Conservation (phyloP, 2,329 filamentous ascomycete species). For the Sclerotinia trifoliorum region DNA sequence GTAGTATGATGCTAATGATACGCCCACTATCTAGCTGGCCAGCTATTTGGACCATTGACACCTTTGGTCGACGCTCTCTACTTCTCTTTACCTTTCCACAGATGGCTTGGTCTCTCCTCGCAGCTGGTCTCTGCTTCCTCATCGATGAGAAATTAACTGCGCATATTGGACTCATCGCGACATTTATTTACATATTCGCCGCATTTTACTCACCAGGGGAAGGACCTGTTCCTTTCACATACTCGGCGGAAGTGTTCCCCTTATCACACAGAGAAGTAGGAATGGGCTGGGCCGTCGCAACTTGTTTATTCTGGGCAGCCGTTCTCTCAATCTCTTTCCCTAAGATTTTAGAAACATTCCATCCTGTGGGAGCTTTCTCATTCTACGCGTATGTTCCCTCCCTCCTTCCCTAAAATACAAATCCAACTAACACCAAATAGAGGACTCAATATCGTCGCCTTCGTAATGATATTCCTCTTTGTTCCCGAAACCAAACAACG, state of each 20-base stretch:
- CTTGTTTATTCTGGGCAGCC: constrained; percentile 57
- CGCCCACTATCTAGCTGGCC: constrained; percentile 61
- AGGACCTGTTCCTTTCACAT: constrained; percentile 60
- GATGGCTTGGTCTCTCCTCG: constrained; percentile 63
- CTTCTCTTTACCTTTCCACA: constrained; percentile 65
- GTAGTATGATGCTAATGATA: constrained; percentile 40
- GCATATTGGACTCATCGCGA: constrained; percentile 53
- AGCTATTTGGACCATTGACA: constrained; percentile 61
- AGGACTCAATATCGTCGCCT: constrained; percentile 53
- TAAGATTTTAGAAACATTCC: constrained; percentile 29
- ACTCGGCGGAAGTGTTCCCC: constrained; percentile 62
- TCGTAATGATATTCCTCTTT: constrained; percentile 55
- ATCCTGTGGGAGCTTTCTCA: constrained; percentile 47
- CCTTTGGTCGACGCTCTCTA: constrained; percentile 59
- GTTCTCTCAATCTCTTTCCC: constrained; percentile 57
- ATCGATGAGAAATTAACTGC: constrained; percentile 43
- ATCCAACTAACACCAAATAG: not conserved
- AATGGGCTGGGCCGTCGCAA: constrained; percentile 61
- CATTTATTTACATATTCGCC: constrained; percentile 64
- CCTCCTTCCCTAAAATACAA: not conserved
- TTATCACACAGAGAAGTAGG: constrained; percentile 62
- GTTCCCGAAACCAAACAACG: constrained; percentile 57
- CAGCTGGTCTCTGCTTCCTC: constrained; percentile 57
- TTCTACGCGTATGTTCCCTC: constrained; percentile 46
- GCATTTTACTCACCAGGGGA: constrained; percentile 65